Percentiles rank a stretch among this genome's conserved stretches.
phyloP scores from a whole-genome alignment of 2,329 filamentous ascomycete species.

The Amauroascus niger region DNA sequence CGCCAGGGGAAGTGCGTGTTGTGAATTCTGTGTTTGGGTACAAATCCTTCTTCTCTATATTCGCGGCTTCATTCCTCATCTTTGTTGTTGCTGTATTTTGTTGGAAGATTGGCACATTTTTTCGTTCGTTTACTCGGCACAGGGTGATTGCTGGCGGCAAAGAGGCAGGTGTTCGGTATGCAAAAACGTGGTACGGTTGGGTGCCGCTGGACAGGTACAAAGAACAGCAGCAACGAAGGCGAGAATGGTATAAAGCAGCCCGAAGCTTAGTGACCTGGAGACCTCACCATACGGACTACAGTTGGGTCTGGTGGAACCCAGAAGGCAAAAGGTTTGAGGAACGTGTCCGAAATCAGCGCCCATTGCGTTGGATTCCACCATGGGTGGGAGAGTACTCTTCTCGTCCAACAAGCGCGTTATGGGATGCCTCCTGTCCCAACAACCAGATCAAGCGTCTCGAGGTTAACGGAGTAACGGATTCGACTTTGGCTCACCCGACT shows the following conservation, averaged over 20 bases:
- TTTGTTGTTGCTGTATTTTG: constrained; percentile 31
- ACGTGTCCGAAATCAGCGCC: constrained; percentile 17
- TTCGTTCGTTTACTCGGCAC: constrained; percentile 29
- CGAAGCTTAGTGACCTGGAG: constrained; percentile 28
- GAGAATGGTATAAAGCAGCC: constrained; percentile 18
- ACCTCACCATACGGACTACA: constrained; percentile 29
- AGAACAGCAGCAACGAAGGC: constrained; percentile 22
- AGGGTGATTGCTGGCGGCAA: constrained; percentile 29
- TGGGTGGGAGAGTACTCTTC: constrained; percentile 24
- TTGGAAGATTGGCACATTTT: constrained; percentile 32
- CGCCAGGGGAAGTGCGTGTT: constrained; percentile 19
- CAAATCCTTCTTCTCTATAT: constrained; percentile 27
- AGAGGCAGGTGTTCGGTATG: constrained; percentile 26
- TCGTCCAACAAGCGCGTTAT: neutral
- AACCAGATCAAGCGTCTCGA: neutral
- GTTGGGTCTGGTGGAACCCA: constrained; percentile 37
- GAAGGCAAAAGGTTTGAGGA: constrained; percentile 21
- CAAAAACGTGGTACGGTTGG: constrained; percentile 38
- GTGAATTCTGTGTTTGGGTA: constrained; percentile 25
- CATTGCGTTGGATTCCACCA: constrained; percentile 22
- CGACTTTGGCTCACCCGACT: neutral
- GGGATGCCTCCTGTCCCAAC: neutral
- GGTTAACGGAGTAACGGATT: neutral
- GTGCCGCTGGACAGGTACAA: constrained; percentile 27
- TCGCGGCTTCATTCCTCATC: constrained; percentile 31